Base-by-base conservation (phyloP, 2,329 filamentous ascomycete species). In the Colletotrichum spinosum region DNA sequence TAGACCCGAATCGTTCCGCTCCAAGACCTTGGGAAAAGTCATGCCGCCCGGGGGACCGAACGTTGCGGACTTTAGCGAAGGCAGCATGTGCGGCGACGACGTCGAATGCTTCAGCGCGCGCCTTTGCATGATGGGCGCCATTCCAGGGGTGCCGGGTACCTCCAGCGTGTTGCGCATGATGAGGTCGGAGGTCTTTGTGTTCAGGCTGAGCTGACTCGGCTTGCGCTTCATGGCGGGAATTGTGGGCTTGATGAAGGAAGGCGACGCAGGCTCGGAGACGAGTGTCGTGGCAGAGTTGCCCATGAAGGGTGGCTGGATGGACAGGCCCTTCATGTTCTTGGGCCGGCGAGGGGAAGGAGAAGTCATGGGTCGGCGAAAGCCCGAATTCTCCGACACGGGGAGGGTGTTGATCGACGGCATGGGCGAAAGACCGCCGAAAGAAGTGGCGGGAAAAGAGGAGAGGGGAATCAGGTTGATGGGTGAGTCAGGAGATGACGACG, bases 401-500 rank as follows among this genome's bases (percentile, higher is more conserved):
- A 85, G 80, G 73, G 78, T 79, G 72, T 81, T 80, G 81, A 83
- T 82, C 56, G 79, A 77, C n/a, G 63, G 49, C 52, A 66, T 37
- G 10, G 63, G 63, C 4, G 79, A 73, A 59, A 83, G 72, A 53
- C 77, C 76, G 63, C 81, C 82, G 69, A 90, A 89, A 4, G 82
- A 83, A 7, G 88, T 87, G 5, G 86, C 84, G 1, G 89, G 84
- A 71, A 92, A 93, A 12, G 89, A 88, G 53, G 87, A 88, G 49
- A 93, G 83, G 3, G 92, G 89, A 60, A 91, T 86, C 60, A 94
- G 83, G 61, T 92, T 91, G 59, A 91, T 83, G 2, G 94, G 93
- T 3, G 96, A 97, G 78, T 97, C 94, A 8, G 95, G 95, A 1
- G 95, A 97, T 25, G 94, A 93, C 56, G 91, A 95, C 3, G 96